Conservation (phyloP, 208 protist genomes). For the Endotrypanum monterogeii region DNA sequence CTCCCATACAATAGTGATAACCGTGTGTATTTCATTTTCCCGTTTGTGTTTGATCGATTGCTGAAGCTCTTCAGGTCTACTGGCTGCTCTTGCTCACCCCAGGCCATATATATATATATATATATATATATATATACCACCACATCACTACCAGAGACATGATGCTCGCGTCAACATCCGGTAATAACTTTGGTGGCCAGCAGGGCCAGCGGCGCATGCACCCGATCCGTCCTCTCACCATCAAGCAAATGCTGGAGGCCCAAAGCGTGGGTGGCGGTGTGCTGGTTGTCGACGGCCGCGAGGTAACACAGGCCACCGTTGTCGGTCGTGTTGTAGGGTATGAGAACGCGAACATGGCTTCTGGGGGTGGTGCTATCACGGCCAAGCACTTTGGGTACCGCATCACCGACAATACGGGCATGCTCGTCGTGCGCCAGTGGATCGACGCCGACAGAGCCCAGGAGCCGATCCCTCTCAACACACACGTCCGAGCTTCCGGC, state of each 20-base stretch:
- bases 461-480: conserved; percentile 74
- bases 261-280: conserved; percentile 87
- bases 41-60: background rate
- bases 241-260: conserved; percentile 86
- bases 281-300: conserved; percentile 87
- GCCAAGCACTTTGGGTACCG: conserved; percentile 89
- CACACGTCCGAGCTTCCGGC: conserved; percentile 82
- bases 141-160: background rate
- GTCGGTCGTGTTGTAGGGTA: conserved; percentile 85
- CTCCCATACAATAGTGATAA: too few relatives aligned
- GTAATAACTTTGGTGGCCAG: conserved; percentile 50
- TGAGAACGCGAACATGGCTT: conserved; percentile 59
- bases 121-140: background rate
- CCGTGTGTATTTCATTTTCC: background rate
- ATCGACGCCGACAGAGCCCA: conserved; percentile 60
- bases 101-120: too few relatives aligned
- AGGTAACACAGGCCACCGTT: conserved; percentile 86
- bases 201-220: conserved; percentile 75
- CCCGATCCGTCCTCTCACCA: conserved; percentile 87
- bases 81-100: background rate
- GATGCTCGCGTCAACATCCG: conserved; percentile 18
- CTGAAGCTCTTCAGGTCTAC: background rate
- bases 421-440: conserved; percentile 85
- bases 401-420: conserved; percentile 87
- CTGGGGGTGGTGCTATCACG: conserved; percentile 62